phyloP scores from a whole-genome alignment of 768 basidiomycete genomes.

The Austroboletus festivus region DNA sequence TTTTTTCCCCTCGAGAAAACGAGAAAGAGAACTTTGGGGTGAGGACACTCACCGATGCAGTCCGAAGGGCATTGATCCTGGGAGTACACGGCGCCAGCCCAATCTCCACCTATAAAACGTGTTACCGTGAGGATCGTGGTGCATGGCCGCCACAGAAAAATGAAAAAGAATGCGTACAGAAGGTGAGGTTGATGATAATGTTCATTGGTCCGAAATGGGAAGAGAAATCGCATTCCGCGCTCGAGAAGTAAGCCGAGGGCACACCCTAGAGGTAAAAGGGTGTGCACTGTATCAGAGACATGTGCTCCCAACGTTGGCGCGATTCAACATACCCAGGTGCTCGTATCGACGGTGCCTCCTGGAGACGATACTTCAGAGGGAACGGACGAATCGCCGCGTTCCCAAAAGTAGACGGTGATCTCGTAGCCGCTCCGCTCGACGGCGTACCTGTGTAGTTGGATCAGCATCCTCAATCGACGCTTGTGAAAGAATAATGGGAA shows the following conservation, averaged over 20 bases:
- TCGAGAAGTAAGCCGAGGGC: conserved; percentile 60
- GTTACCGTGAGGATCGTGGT: too few relatives aligned
- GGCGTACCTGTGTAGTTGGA: conserved; percentile 28
- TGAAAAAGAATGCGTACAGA: conserved; percentile 14
- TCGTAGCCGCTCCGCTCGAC: conserved; percentile 27
- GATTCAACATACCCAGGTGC: conserved; percentile 15
- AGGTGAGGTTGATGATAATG: conserved; percentile 19
- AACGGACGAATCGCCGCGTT: conserved; percentile 28
- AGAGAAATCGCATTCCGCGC: conserved; percentile 54
- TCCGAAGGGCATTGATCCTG: conserved; percentile 24
- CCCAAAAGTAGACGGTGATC: conserved; percentile 40
- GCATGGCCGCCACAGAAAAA: background rate
- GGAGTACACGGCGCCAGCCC: conserved; percentile 24
- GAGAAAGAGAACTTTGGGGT: background rate
- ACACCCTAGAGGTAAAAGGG: conserved; percentile 46
- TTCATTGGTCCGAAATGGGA: conserved; percentile 40
- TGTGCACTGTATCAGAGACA: conserved; percentile 29
- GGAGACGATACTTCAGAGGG: conserved; percentile 31
- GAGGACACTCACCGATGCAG: conserved; percentile 23
- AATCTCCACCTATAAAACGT: conserved; percentile 28
- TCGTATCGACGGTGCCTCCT: conserved; percentile 10
- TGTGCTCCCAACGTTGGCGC: background rate
- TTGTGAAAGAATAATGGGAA: too few relatives aligned
- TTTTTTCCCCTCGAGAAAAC: background rate
- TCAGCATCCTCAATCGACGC: background rate